Conservation (phyloP, 1,284 basidiomycete species). For the Trichosporon inkin region DNA sequence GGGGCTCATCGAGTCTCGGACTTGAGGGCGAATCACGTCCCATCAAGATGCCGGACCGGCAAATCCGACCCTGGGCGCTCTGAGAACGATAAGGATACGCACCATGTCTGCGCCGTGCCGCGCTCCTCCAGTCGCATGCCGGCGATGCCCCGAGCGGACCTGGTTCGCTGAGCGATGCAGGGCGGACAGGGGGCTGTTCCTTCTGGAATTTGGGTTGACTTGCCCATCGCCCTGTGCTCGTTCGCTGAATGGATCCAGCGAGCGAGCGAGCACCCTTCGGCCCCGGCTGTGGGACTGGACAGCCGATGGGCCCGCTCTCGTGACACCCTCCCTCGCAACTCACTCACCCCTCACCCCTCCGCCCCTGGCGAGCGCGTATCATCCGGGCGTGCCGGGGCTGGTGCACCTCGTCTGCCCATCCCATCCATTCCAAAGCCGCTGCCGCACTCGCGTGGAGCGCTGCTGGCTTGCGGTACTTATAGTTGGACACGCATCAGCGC, state of each 20-base stretch:
- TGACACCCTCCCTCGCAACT: no score
- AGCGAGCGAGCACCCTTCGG: no score
- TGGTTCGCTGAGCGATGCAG: neutral
- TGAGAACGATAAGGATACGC: slow-evolving; percentile 5
- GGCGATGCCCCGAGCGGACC: neutral
- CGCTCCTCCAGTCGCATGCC: neutral
- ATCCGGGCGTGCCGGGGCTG: no score
- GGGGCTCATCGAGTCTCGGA: neutral
- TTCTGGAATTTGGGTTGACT: slow-evolving; percentile 9
- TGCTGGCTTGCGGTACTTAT: neutral
- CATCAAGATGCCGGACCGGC: slow-evolving; percentile 6
- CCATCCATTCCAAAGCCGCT: no score
- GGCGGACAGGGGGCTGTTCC: neutral
- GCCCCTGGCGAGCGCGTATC: no score
- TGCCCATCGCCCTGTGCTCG: neutral
- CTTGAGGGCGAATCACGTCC: slow-evolving; percentile 1
- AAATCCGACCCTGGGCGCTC: neutral
- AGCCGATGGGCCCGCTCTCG: no score
- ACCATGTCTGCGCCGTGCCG: neutral
- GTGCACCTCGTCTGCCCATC: no score
- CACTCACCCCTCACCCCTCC: no score
- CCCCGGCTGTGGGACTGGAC: no score
- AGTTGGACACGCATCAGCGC: neutral
- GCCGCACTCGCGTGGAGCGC: neutral
- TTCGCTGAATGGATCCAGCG: no score